A percentile compares a stretch with the other conserved stretches of the same genome.
Conservation (phyloP, 2,329 filamentous ascomycete genomes). For the Hypoxylon sp. region DNA sequence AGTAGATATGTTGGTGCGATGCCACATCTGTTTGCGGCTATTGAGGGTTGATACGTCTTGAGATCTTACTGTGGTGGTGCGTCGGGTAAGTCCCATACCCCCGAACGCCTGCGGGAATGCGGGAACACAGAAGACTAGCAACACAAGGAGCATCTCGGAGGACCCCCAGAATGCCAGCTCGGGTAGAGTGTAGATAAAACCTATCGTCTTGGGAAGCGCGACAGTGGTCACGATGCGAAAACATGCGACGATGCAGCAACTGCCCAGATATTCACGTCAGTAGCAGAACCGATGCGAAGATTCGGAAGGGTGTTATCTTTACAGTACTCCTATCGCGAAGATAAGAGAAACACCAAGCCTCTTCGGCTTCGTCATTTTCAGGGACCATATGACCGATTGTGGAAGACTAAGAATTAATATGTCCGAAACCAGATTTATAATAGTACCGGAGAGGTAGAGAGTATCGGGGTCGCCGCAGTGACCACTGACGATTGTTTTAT, state of each 20-base stretch:
- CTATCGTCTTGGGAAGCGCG: background rate
- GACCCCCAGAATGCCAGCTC: background rate
- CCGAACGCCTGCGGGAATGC: background rate
- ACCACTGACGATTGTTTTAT: background rate
- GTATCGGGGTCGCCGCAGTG: background rate
- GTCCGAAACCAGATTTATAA: background rate
- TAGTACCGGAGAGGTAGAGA: background rate
- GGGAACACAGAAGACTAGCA: background rate
- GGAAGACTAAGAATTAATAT: background rate
- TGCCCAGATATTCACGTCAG: background rate
- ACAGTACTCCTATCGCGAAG: background rate
- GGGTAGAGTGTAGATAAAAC: background rate
- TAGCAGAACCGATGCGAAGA: background rate
- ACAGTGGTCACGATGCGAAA: background rate
- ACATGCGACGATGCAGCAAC: background rate
- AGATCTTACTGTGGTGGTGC: background rate
- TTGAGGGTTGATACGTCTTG: background rate
- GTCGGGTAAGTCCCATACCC: background rate
- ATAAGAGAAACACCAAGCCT: background rate
- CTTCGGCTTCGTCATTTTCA: background rate
- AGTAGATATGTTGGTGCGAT: background rate
- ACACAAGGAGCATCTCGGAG: background rate
- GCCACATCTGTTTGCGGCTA: background rate
- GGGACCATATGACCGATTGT: background rate
- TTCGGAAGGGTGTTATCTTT: background rate